Percentiles rank a stretch among this genome's conserved stretches.
Conservation (phyloP, 2,329 filamentous ascomycete species). For the Aspergillus sp. region DNA sequence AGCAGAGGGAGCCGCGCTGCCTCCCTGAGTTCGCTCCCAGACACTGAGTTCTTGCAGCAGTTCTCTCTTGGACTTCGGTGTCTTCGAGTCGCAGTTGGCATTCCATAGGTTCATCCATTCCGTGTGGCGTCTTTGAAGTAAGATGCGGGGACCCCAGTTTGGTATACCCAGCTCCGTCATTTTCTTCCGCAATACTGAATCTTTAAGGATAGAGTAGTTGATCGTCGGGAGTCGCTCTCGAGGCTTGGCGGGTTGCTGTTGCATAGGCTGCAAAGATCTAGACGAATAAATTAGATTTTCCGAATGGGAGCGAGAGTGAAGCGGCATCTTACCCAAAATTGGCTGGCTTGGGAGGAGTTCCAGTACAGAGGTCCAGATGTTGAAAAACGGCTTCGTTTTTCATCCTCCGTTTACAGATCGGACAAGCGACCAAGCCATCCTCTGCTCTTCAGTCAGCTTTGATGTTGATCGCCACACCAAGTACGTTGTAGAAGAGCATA, state of each 20-base stretch:
- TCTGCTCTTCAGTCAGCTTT: conserved; percentile 42
- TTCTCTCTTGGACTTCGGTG: conserved; percentile 67
- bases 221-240: conserved; percentile 71
- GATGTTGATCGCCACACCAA: background rate
- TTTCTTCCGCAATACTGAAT: conserved; percentile 74
- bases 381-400: conserved; percentile 72
- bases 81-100: conserved; percentile 84
- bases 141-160: conserved; percentile 61
- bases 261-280: conserved; percentile 14
- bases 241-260: conserved; percentile 29
- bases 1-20: conserved; percentile 42
- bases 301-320: conserved; percentile 16
- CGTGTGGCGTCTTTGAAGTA: conserved; percentile 76
- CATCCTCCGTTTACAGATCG: conserved; percentile 76
- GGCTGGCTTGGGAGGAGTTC: conserved; percentile 16
- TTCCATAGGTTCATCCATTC: conserved; percentile 98
- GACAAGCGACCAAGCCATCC: conserved; percentile 78
- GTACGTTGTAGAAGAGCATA: conserved; percentile 13
- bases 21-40: conserved; percentile 84
- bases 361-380: conserved; percentile 72
- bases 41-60: conserved; percentile 74
- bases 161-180: conserved; percentile 77
- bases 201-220: conserved; percentile 85
- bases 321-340: conserved; percentile 26
- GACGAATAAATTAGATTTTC: conserved; percentile 17